A percentile compares a stretch with the other conserved stretches of the same genome.
phyloP scores from a whole-genome alignment of 2,329 filamentous ascomycete species.

The Fusarium sp. region DNA sequence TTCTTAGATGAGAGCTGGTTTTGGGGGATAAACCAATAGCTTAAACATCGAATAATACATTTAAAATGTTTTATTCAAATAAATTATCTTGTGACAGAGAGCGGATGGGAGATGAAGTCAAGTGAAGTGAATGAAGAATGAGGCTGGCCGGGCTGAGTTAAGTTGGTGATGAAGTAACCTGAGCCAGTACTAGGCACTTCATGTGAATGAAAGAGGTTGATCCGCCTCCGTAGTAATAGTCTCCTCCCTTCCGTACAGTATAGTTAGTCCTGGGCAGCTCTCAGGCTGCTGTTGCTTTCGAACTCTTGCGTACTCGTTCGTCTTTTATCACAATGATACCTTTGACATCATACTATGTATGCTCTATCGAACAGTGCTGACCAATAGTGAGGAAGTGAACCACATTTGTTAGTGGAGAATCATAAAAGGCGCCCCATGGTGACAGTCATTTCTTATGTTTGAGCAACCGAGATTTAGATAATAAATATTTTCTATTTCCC shows the following conservation, averaged over 20 bases:
- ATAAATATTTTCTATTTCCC: not conserved
- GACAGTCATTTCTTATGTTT: not conserved
- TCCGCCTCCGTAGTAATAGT: not conserved
- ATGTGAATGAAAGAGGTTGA: not conserved
- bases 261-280: not conserved
- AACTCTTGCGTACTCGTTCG: not conserved
- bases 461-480: conserved; percentile 8
- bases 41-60: not conserved
- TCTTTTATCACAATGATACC: not conserved
- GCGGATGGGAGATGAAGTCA: not conserved
- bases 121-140: not conserved
- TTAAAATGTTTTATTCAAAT: not conserved
- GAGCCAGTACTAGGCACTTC: not conserved
- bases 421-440: not conserved
- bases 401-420: not conserved
- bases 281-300: not conserved
- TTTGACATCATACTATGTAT: conserved; percentile 1
- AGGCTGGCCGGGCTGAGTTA: not conserved
- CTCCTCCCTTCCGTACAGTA: not conserved
- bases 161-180: not conserved
- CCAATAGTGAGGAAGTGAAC: not conserved
- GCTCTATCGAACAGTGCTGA: not conserved
- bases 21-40: not conserved
- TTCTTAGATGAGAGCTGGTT: not conserved
- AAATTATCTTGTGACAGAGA: not conserved